Percentiles rank a stretch among this genome's conserved stretches.
phyloP scores from a whole-genome alignment of 805 yeast genomes.

The Wickerhamiella allomyrinae region DNA sequence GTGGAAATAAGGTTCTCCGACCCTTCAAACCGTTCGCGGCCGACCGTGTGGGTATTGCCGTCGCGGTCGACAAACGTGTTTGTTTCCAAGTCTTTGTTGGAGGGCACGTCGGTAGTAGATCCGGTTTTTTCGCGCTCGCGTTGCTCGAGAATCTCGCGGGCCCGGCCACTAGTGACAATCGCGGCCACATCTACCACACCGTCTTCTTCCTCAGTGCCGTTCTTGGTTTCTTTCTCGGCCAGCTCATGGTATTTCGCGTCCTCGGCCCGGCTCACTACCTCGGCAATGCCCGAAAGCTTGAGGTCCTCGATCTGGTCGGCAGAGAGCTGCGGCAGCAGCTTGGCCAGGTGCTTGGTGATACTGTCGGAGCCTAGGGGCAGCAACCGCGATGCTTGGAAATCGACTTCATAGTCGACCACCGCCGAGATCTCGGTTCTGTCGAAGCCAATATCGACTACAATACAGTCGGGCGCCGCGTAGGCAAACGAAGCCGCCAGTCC shows the following conservation, averaged over 20 bases:
- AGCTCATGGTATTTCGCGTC: slow-evolving; percentile 53
- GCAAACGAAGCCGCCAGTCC: slow-evolving; percentile 64
- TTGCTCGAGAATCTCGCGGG: slow-evolving; percentile 55
- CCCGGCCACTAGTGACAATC: slow-evolving; percentile 63
- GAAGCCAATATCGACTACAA: slow-evolving; percentile 70
- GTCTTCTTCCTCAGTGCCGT: slow-evolving; percentile 36
- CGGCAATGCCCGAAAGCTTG: slow-evolving; percentile 63
- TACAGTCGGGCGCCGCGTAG: slow-evolving; percentile 42
- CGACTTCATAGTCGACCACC: slow-evolving; percentile 55
- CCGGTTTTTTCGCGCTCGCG: slow-evolving; percentile 37
- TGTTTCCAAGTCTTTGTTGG: slow-evolving; percentile 56
- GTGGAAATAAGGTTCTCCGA: slow-evolving; percentile 41
- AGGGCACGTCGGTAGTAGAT: slow-evolving; percentile 24
- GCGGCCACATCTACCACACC: slow-evolving; percentile 82
- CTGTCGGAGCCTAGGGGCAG: slow-evolving; percentile 47
- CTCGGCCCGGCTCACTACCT: slow-evolving; percentile 46
- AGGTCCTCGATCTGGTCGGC: slow-evolving; percentile 53
- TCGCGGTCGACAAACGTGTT: slow-evolving; percentile 52
- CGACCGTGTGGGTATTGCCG: slow-evolving; percentile 51
- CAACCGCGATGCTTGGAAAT: slow-evolving; percentile 38
- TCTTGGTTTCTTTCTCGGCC: slow-evolving; percentile 22
- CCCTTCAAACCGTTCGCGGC: slow-evolving; percentile 83
- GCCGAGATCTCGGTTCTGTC: slow-evolving; percentile 67
- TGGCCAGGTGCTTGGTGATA: slow-evolving; percentile 41
- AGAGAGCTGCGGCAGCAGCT: slow-evolving; percentile 44